Conservation (phyloP, 163 green algal species). For the Smithsoniella earleae region DNA sequence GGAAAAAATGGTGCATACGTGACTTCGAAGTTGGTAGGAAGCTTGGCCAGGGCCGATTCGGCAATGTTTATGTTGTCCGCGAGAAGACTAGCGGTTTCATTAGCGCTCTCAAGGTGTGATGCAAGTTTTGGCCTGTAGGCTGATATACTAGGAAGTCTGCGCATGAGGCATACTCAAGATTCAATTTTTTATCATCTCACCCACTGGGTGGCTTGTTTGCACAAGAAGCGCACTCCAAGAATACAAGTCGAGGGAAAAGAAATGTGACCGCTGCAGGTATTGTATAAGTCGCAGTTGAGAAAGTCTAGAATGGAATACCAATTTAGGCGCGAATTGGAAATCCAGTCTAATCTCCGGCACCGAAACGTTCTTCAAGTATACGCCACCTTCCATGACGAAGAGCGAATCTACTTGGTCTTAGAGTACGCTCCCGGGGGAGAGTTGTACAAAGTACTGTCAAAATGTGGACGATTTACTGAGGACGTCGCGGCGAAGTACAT, state of each 20-base stretch:
- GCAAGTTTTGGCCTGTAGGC: no score
- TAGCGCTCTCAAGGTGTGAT: slow-evolving; percentile 88
- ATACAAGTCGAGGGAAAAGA: no score
- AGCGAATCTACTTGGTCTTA: slow-evolving; percentile 93
- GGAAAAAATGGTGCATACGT: slow-evolving; percentile 45
- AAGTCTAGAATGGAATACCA: slow-evolving; percentile 95
- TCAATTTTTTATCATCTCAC: no score
- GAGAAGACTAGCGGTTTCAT: slow-evolving; percentile 91
- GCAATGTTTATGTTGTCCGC: slow-evolving; percentile 95
- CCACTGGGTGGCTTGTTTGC: no score
- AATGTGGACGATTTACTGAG: slow-evolving; percentile 71
- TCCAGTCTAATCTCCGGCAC: slow-evolving; percentile 93
- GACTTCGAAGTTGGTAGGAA: slow-evolving; percentile 98
- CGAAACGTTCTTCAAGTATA: slow-evolving; percentile 95
- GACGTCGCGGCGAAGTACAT: slow-evolving; percentile 72
- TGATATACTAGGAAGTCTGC: no score
- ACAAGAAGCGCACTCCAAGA: no score
- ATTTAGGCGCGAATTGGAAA: slow-evolving; percentile 94
- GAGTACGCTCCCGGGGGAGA: slow-evolving; percentile 94
- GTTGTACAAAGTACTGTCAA: slow-evolving; percentile 94
- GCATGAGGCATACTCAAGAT: no score
- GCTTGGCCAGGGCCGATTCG: slow-evolving; percentile 95
- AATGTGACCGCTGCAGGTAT: slow-evolving; percentile 65
- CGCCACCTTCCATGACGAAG: slow-evolving; percentile 74
- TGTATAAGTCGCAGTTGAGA: slow-evolving; percentile 95